Evolutionary conservation across 2,329 filamentous ascomycete species (phyloP), one percentile per base, ranked within the genome.

Genomic region (Neocucurbitaria cava): DNA sequence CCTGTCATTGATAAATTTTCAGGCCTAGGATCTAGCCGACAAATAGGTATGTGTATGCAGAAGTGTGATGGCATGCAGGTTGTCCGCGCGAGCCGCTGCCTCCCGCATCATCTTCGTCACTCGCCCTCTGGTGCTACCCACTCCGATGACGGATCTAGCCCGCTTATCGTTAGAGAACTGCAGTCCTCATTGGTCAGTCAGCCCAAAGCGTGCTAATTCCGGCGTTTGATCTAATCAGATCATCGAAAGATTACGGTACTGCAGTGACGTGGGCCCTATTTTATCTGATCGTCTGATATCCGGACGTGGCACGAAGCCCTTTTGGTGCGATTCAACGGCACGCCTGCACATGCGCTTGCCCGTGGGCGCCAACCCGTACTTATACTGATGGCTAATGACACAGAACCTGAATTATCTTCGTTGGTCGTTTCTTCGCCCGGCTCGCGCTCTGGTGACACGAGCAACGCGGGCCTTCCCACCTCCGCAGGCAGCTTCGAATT

Each of bases 401-500:
- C 55, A 56, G 46, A 56, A 31, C 52, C 43, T 49, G 43, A 49
- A 52, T 53, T 59, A 44, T 56, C 56, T 51, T 49, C 55, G 44
- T 46, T 57, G 46, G 52, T 54, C 54, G 55, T 56, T 62, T 50
- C 60, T 57, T 64, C 66, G 54, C 53, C 54, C 54, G 57, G 52
- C 59, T 43, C 56, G 50, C 61, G 54, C 58, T 54, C 48, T 39
- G 45, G 64, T 62, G 57, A 56, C 61, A 65, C 68, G 54, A 61
- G 58, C 51, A 50, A 58, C 56, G 53, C 58, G 28, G 55, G 53
- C 43, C 42, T 49, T 58, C 51, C 62, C 51, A 49, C 57, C 42
- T 54, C 62, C 33, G 42, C 61, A 62, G 65, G 56, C 65, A 68
- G 56, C 60, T 71, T 68, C 70, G 72, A 74, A 46, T 67, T 73